A percentile compares a stretch with the other conserved stretches of the same genome.
Evolutionary conservation across 768 basidiomycete species (phyloP).

Genomic region (Suillus sp.): DNA sequence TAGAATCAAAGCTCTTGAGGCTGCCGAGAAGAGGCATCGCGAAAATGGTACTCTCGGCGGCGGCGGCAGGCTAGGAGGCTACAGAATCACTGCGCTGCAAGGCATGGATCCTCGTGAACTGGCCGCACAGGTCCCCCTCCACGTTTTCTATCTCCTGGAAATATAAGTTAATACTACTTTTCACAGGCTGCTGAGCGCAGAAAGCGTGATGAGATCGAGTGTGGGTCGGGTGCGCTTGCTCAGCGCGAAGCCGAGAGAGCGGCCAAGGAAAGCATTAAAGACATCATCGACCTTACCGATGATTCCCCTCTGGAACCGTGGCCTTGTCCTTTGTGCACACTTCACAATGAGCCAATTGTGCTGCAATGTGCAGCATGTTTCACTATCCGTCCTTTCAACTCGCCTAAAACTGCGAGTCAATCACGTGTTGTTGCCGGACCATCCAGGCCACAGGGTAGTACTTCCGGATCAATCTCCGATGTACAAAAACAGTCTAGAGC

Average conservation of each 20-base stretch:
- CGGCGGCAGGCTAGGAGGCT: slow-evolving; percentile 63
- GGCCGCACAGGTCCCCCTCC: slow-evolving; percentile 60
- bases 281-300: slow-evolving; percentile 58
- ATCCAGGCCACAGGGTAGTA: slow-evolving; percentile 30
- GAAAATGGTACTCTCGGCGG: slow-evolving; percentile 46
- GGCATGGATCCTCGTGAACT: slow-evolving; percentile 68
- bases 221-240: slow-evolving; percentile 61
- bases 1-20: slow-evolving; percentile 67
- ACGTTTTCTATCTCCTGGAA: background rate
- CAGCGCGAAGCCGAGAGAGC: slow-evolving; percentile 70
- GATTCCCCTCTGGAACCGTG: slow-evolving; percentile 36
- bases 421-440: background rate
- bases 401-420: background rate
- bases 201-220: slow-evolving; percentile 70
- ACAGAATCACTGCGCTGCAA: slow-evolving; percentile 34
- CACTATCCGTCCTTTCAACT: slow-evolving; percentile 34
- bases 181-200: slow-evolving; percentile 85
- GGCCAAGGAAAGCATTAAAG: slow-evolving; percentile 61
- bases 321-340: slow-evolving; percentile 59
- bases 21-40: slow-evolving; percentile 73
- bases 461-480: background rate
- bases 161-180: background rate
- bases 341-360: slow-evolving; percentile 51
- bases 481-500: background rate
- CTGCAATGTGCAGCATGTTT: slow-evolving; percentile 62